A percentile compares a stretch with the other conserved stretches of the same genome.
Evolutionary conservation across 2,329 filamentous ascomycete genomes (phyloP).

Genomic region (Scolecobasidium constrictum): DNA sequence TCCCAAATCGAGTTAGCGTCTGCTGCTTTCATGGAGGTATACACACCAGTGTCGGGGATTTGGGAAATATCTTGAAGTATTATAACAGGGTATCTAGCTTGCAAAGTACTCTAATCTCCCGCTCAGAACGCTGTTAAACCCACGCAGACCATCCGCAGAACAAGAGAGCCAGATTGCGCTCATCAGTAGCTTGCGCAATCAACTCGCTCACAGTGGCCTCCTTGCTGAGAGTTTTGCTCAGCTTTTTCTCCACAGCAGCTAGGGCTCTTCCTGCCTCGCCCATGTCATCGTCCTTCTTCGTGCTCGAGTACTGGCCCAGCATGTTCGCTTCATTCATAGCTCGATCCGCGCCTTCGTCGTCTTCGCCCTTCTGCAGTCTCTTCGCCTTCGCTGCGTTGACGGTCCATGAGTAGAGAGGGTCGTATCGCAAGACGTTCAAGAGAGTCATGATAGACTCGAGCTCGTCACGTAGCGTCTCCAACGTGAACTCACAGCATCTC

Average conservation of each 20-base stretch:
- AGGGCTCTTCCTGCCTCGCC: slow-evolving; percentile 86
- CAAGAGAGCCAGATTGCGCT: slow-evolving; percentile 80
- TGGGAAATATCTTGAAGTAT: too few species aligned
- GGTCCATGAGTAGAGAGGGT: slow-evolving; percentile 93
- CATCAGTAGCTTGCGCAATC: slow-evolving; percentile 91
- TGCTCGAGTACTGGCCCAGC: slow-evolving; percentile 23
- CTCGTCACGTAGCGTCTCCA: slow-evolving; percentile 90
- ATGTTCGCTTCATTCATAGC: slow-evolving; percentile 20
- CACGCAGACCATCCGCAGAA: slow-evolving; percentile 36
- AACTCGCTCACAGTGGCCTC: slow-evolving; percentile 93
- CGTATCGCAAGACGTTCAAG: slow-evolving; percentile 92
- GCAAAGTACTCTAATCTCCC: too few species aligned
- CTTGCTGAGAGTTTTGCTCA: slow-evolving; percentile 87
- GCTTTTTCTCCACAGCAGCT: slow-evolving; percentile 88
- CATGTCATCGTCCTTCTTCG: slow-evolving; percentile 41
- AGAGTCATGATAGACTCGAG: slow-evolving; percentile 98
- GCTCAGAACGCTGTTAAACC: too few species aligned
- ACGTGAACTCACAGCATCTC: slow-evolving; percentile 94
- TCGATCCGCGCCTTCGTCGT: slow-evolving; percentile 22
- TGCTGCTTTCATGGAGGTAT: too few species aligned
- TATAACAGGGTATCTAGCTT: too few species aligned
- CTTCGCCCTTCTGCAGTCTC: slow-evolving; percentile 55
- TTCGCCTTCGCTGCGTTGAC: slow-evolving; percentile 61
- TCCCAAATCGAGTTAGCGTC: too few species aligned
- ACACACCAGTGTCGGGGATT: too few species aligned